Percentiles rank a stretch among this genome's conserved stretches.
phyloP scores from a whole-genome alignment of 306 rosid genomes.

The Lathyrus tuberosus region DNA sequence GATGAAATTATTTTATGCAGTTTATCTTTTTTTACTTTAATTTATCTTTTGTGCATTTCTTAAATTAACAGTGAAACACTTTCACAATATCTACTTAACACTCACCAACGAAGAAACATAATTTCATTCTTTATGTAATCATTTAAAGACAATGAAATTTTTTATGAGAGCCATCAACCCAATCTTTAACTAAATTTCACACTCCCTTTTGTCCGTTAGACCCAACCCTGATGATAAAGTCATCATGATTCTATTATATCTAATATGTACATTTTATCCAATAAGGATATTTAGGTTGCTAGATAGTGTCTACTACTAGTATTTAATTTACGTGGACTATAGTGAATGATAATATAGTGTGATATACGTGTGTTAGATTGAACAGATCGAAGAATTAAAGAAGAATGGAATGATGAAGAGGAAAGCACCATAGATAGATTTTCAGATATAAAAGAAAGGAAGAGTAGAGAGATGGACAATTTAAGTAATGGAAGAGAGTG shows the following conservation, averaged over 20 bases:
- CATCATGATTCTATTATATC: not conserved
- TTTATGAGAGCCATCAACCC: no score
- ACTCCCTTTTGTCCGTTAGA: no score
- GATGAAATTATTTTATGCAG: no score
- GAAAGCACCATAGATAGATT: conserved; percentile 54
- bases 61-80: no score
- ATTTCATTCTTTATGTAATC: no score
- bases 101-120: no score
- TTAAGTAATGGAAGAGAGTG: conserved; percentile 59
- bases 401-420: conserved; percentile 75
- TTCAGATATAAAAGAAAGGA: conserved; percentile 23
- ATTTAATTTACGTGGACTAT: not conserved
- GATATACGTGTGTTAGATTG: conserved; percentile 5
- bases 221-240: not conserved
- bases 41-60: no score
- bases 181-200: no score
- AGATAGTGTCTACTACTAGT: not conserved
- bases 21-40: no score
- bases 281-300: not conserved
- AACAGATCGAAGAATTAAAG: not conserved
- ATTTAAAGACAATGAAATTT: no score
- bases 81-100: no score
- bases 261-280: not conserved
- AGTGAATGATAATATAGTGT: not conserved
- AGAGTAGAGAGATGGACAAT: conserved; percentile 50